Conservation (phyloP, 768 basidiomycete species). For the Psilocybe subaeruginosa region DNA sequence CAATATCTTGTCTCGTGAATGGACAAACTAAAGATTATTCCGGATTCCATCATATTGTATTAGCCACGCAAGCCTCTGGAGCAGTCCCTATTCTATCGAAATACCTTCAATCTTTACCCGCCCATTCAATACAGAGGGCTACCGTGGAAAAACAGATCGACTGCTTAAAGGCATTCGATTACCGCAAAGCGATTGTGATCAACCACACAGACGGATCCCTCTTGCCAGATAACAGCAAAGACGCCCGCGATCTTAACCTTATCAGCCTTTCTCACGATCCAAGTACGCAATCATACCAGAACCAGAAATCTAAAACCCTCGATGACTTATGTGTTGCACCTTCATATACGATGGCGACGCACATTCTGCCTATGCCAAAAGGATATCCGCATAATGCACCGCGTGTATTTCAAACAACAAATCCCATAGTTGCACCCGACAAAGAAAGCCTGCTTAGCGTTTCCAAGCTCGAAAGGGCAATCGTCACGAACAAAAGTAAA, state of each 20-base stretch:
- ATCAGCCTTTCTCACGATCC: slow-evolving; percentile 14
- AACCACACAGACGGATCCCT: slow-evolving; percentile 70
- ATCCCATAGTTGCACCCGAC: slow-evolving; percentile 61
- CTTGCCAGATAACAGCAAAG: slow-evolving; percentile 50
- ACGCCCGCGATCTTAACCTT: slow-evolving; percentile 71
- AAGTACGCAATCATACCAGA: not conserved
- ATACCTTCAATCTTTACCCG: slow-evolving; percentile 44
- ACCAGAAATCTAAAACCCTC: slow-evolving; percentile 4
- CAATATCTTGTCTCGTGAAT: slow-evolving; percentile 39
- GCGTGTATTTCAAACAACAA: slow-evolving; percentile 71
- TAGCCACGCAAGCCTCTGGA: slow-evolving; percentile 76
- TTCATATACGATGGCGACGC: slow-evolving; percentile 73
- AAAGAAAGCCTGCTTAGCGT: slow-evolving; percentile 54
- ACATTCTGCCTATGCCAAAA: slow-evolving; percentile 47
- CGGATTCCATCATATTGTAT: slow-evolving; percentile 69
- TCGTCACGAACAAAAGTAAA: slow-evolving; percentile 55
- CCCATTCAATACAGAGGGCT: slow-evolving; percentile 26
- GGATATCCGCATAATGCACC: slow-evolving; percentile 34
- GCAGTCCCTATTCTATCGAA: slow-evolving; percentile 55
- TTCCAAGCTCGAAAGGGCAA: slow-evolving; percentile 64
- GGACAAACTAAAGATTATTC: slow-evolving; percentile 29
- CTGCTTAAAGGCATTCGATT: slow-evolving; percentile 57
- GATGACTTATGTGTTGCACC: slow-evolving; percentile 40
- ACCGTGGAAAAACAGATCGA: slow-evolving; percentile 42
- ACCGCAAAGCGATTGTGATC: slow-evolving; percentile 60